Evolutionary conservation across 2,329 filamentous ascomycete species (phyloP).

Genomic region (Fusarium sp.): DNA sequence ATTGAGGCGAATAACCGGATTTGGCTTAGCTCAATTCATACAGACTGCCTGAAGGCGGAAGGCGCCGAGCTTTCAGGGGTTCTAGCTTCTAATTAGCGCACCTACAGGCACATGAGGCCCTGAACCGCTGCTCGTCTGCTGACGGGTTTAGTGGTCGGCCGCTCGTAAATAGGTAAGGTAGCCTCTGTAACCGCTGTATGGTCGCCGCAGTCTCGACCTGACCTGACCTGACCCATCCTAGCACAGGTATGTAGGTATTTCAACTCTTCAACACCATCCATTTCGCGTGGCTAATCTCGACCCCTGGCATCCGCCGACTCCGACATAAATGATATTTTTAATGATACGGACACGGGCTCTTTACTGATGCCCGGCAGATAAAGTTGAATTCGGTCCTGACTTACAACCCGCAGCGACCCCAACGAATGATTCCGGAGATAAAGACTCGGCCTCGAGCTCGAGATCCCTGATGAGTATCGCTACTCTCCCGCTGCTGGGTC

Average conservation of each 20-base stretch:
- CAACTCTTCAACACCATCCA: conserved; percentile 1
- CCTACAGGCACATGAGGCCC: conserved; percentile 19
- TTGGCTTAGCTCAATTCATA: conserved; percentile 14
- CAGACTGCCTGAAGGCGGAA: background rate
- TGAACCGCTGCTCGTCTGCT: background rate
- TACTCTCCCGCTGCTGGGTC: background rate
- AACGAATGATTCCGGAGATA: conserved; percentile 2
- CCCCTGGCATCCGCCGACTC: conserved; percentile 6
- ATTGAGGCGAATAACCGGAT: conserved; percentile 19
- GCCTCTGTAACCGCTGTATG: conserved; percentile 3
- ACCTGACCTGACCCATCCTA: conserved; percentile 1
- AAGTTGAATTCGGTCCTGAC: background rate
- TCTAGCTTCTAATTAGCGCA: background rate
- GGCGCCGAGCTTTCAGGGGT: conserved; percentile 15
- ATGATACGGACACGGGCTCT: background rate
- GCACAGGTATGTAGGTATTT: too few relatives aligned
- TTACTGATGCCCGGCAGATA: conserved; percentile 6
- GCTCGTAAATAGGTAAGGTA: background rate
- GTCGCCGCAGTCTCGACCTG: conserved; percentile 13
- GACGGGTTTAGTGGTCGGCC: conserved; percentile 9
- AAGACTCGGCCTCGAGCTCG: background rate
- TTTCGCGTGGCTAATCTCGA: conserved; percentile 12
- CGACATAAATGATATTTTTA: conserved; percentile 1
- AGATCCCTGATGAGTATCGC: conserved; percentile 1
- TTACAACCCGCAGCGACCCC: background rate